Percentiles rank a stretch among this genome's conserved stretches.
phyloP scores from a whole-genome alignment of 2,329 filamentous ascomycete genomes.

The Dendrostoma leiphaemia region DNA sequence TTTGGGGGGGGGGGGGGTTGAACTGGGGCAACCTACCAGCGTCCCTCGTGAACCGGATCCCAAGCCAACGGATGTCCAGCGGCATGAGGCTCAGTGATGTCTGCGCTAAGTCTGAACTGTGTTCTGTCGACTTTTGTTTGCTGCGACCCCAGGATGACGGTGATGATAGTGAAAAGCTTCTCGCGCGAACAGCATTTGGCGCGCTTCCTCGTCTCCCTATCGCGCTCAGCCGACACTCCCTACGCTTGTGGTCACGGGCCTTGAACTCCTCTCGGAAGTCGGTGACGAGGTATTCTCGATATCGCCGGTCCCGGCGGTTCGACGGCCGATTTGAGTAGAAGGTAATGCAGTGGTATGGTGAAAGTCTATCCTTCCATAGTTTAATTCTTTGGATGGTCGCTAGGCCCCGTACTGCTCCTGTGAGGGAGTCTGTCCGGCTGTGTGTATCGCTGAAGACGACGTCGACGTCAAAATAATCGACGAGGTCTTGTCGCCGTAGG shows the following conservation, averaged over 20 bases:
- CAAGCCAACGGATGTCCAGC: conserved; percentile 46
- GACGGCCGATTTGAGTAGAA: conserved; percentile 40
- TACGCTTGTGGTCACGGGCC: conserved; percentile 44
- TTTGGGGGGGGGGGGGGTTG: too few relatives aligned
- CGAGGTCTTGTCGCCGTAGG: conserved; percentile 43
- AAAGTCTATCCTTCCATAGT: conserved; percentile 49
- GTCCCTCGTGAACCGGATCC: conserved; percentile 47
- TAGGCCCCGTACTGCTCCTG: conserved; percentile 47
- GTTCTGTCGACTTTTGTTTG: conserved; percentile 28
- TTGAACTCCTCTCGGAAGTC: conserved; percentile 46
- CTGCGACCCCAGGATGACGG: conserved; percentile 36
- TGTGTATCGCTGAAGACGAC: conserved; percentile 52
- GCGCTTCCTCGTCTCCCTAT: conserved; percentile 39
- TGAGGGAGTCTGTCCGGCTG: conserved; percentile 45
- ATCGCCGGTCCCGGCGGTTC: conserved; percentile 38
- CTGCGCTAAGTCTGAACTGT: conserved; percentile 6
- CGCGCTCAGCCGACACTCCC: conserved; percentile 42
- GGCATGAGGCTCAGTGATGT: conserved; percentile 5
- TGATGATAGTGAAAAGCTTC: conserved; percentile 42
- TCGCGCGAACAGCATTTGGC: conserved; percentile 28
- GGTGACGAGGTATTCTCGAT: conserved; percentile 47
- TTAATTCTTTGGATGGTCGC: conserved; percentile 52
- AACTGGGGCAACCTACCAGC: conserved; percentile 37
- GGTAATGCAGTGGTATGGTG: conserved; percentile 45
- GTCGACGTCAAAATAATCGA: conserved; percentile 52